Conservation (phyloP, 2,329 filamentous ascomycete species). For the Thelonectria discophora region DNA sequence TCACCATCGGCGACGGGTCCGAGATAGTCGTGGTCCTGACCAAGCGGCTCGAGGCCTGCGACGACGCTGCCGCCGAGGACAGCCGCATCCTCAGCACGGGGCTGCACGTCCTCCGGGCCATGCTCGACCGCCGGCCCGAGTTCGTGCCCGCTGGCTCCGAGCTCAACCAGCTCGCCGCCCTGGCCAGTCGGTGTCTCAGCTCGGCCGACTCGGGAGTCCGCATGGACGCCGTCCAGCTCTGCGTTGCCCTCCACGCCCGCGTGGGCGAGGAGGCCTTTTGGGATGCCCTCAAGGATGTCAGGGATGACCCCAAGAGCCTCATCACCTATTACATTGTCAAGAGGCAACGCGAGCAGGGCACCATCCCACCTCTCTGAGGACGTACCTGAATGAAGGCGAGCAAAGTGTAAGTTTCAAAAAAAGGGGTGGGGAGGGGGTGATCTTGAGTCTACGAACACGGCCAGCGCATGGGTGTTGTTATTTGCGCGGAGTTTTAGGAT, state of each 20-base stretch:
- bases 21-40: conserved; percentile 67
- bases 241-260: conserved; percentile 72
- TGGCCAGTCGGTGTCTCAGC: conserved; percentile 67
- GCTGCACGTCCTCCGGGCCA: conserved; percentile 67
- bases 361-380: conserved; percentile 21
- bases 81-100: conserved; percentile 68
- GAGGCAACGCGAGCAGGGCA: conserved; percentile 64
- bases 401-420: conserved; percentile 3
- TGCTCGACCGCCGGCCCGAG: conserved; percentile 60
- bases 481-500: conserved; percentile 33
- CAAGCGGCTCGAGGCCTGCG: conserved; percentile 53
- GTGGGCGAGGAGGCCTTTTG: conserved; percentile 72
- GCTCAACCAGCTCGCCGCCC: conserved; percentile 58
- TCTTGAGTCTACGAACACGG: conserved; percentile 2
- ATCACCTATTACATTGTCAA: conserved; percentile 85
- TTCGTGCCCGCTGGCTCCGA: conserved; percentile 63
- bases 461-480: conserved; percentile 31
- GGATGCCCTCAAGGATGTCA: conserved; percentile 69
- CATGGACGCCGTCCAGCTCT: conserved; percentile 83
- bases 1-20: conserved; percentile 69
- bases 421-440: not conserved
- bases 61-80: conserved; percentile 55
- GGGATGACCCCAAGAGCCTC: conserved; percentile 78
- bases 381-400: not conserved
- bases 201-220: conserved; percentile 69